Evolutionary conservation across 495 filamentous ascomycete species (phyloP).

Genomic region (Xylaria palmicola): DNA sequence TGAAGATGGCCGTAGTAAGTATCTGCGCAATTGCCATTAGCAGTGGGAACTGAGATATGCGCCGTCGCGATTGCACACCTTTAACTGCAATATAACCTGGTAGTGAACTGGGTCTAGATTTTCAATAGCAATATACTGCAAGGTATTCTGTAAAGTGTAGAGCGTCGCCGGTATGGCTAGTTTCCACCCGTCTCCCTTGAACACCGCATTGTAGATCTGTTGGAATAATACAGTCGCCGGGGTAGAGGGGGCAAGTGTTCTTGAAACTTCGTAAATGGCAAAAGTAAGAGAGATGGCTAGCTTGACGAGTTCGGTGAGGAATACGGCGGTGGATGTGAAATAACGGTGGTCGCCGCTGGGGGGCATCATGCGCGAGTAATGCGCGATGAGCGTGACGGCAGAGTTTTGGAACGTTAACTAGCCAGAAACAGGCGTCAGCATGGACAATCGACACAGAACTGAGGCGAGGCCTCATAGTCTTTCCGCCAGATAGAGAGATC

Average conservation of each 20-base stretch:
- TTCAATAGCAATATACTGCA: constrained; percentile 89
- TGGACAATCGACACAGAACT: not conserved
- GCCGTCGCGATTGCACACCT: constrained; percentile 38
- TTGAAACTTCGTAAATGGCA: constrained; percentile 81
- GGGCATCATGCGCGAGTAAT: constrained; percentile 93
- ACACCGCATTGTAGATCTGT: constrained; percentile 75
- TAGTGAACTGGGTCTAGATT: constrained; percentile 91
- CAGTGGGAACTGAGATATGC: not conserved
- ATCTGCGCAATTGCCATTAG: constrained; percentile 43
- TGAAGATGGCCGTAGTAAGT: constrained; percentile 86
- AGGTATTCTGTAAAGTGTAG: constrained; percentile 85
- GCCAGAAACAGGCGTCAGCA: constrained; percentile 20
- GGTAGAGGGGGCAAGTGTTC: constrained; percentile 68
- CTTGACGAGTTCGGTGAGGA: constrained; percentile 92
- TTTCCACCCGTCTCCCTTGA: constrained; percentile 95
- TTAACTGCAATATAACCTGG: constrained; percentile 89
- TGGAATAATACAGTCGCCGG: constrained; percentile 77
- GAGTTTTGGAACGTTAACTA: constrained; percentile 82
- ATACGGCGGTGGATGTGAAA: constrained; percentile 89
- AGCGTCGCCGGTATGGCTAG: constrained; percentile 84
- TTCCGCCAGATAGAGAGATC: not conserved
- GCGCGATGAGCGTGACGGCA: constrained; percentile 76
- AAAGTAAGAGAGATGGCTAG: constrained; percentile 81
- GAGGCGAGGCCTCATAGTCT: not conserved
- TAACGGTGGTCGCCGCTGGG: constrained; percentile 78